Evolutionary conservation across 768 basidiomycete genomes (phyloP).

Genomic region (Mrakia gelida): DNA sequence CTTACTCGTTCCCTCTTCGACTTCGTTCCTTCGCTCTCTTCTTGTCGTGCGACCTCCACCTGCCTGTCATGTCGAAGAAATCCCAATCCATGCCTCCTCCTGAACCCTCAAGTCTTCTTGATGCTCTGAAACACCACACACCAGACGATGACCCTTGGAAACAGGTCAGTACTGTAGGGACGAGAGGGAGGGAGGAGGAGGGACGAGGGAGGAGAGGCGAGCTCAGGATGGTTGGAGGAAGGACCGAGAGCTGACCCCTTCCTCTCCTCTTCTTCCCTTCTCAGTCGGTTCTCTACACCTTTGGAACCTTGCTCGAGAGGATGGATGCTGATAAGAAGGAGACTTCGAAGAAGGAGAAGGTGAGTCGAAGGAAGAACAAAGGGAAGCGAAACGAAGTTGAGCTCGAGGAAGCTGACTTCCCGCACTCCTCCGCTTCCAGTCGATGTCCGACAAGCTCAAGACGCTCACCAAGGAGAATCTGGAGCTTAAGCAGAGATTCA

Average conservation of each 20-base stretch:
- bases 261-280: neutral
- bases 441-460: neutral
- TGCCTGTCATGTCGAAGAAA: neutral
- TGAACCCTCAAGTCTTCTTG: neutral
- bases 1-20: no score
- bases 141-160: neutral
- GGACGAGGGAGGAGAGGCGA: neutral
- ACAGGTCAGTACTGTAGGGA: neutral
- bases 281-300: neutral
- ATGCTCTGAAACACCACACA: neutral
- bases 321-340: neutral
- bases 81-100: neutral
- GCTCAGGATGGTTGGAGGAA: neutral
- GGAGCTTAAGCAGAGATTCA: neutral
- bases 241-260: neutral
- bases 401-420: neutral
- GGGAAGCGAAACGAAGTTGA: neutral
- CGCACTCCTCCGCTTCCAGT: neutral
- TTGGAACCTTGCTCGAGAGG: neutral
- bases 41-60: neutral
- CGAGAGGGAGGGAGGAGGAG: neutral
- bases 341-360: neutral
- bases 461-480: neutral
- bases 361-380: neutral
- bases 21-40: no score